Percentiles rank a stretch among this genome's conserved stretches.
Evolutionary conservation across 2,329 filamentous ascomycete species (phyloP).

Genomic region (Apiospora rasikravindrae): DNA sequence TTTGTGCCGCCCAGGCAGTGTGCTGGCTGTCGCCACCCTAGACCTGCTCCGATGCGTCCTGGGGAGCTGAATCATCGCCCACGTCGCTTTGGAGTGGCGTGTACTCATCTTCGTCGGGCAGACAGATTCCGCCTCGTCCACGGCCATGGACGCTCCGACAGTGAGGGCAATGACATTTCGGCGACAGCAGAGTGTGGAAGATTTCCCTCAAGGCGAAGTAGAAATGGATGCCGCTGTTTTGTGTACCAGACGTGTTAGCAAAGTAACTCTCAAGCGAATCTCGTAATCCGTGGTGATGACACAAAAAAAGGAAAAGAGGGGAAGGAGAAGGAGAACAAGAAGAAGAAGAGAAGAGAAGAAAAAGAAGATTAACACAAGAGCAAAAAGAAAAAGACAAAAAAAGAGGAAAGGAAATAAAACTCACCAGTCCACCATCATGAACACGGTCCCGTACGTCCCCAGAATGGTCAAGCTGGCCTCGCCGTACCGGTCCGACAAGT

Average conservation of each 20-base stretch:
- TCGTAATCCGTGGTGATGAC: no score
- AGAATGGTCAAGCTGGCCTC: background rate
- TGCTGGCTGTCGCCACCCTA: background rate
- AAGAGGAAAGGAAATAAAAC: background rate
- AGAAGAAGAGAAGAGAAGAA: background rate
- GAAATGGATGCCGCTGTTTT: background rate
- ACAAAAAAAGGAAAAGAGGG: background rate
- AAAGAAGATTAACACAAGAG: background rate
- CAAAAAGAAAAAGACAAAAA: background rate
- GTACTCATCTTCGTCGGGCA: background rate
- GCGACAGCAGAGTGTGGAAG: background rate
- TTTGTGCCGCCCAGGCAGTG: background rate
- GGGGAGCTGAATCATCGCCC: background rate
- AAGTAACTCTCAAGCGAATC: no score
- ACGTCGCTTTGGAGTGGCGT: background rate
- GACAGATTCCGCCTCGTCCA: background rate
- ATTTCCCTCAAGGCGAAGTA: background rate
- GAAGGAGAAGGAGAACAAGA: background rate
- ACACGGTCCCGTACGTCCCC: conserved; percentile 16
- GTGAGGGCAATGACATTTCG: background rate
- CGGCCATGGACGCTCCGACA: background rate
- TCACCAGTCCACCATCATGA: conserved; percentile 14
- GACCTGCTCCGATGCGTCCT: background rate
- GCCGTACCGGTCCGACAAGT: background rate
- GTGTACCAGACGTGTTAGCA: background rate